Conservation (phyloP, 1,139 yeast species). For the Candida dubliniensis region DNA sequence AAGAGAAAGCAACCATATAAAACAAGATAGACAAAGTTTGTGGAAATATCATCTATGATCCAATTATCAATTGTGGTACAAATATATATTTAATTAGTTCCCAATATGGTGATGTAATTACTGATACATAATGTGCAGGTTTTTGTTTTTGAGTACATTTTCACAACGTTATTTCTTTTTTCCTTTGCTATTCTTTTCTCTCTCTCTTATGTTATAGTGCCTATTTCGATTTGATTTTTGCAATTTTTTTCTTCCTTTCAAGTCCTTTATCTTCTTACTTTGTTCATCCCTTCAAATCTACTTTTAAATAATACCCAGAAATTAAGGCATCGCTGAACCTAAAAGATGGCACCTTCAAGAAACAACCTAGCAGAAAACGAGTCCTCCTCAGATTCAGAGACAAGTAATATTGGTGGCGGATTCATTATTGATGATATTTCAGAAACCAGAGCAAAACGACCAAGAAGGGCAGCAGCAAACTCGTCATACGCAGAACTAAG, state of each 20-base stretch:
- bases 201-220: too few relatives aligned
- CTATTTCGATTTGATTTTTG: not conserved
- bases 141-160: too few relatives aligned
- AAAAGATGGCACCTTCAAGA: conserved; percentile 7
- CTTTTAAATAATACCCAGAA: not conserved
- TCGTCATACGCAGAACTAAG: conserved; percentile 24
- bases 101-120: not conserved
- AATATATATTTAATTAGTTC: not conserved
- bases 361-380: not conserved
- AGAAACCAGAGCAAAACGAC: conserved; percentile 13
- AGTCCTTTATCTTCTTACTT: not conserved
- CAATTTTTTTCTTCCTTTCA: not conserved
- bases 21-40: too few relatives aligned
- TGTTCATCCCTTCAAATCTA: not conserved
- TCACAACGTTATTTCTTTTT: not conserved
- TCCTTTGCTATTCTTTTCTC: not conserved
- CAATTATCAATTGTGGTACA: not conserved
- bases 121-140: not conserved
- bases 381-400: conserved; percentile 14
- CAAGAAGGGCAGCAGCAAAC: conserved; percentile 18
- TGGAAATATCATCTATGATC: too few relatives aligned
- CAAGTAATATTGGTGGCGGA: conserved; percentile 37
- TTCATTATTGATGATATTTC: conserved; percentile 41
- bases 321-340: not conserved
- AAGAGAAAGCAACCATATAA: too few relatives aligned